These are phyloP conservation scores for Coemansia sp. DNA, from an alignment of 192 early-diverging fungal species.

Conservation along the genomic window DNA sequence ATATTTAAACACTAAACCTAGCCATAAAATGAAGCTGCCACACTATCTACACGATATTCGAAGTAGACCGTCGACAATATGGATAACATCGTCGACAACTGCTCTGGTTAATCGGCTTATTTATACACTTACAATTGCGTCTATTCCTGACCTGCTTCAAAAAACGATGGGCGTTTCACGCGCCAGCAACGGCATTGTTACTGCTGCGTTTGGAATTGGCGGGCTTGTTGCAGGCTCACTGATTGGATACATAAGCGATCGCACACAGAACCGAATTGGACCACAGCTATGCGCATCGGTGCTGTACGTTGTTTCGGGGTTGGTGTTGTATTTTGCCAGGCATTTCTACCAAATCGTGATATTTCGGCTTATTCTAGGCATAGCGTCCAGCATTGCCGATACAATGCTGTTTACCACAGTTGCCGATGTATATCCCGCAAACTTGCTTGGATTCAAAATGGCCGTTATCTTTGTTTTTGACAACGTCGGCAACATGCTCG, in stretches of 20 bases:
- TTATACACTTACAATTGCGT: constrained; percentile 49
- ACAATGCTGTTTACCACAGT: constrained; percentile 52
- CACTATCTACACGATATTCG: constrained; percentile 23
- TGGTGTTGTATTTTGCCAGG: constrained; percentile 31
- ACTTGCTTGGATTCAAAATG: constrained; percentile 47
- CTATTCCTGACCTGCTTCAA: constrained; percentile 45
- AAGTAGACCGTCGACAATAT: constrained; percentile 44
- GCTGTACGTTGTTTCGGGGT: constrained; percentile 33
- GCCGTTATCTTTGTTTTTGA: constrained; percentile 49
- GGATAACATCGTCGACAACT: constrained; percentile 33
- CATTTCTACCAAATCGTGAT: constrained; percentile 40
- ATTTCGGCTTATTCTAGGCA: constrained; percentile 39
- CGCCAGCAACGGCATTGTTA: constrained; percentile 43
- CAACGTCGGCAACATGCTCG: constrained; percentile 52
- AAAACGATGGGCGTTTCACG: constrained; percentile 30
- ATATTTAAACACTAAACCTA: background rate
- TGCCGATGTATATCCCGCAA: constrained; percentile 49
- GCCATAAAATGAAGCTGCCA: constrained; percentile 19
- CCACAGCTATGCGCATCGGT: constrained; percentile 30
- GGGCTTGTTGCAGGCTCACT: constrained; percentile 31
- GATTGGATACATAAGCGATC: constrained; percentile 48
- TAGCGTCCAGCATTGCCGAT: constrained; percentile 46
- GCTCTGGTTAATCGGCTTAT: constrained; percentile 48
- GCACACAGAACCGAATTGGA: constrained; percentile 31
- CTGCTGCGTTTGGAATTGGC: constrained; percentile 47